These are phyloP conservation scores for Emiliania huxleyi DNA, from an alignment of 78 protist genomes.

Conservation along the genomic window DNA sequence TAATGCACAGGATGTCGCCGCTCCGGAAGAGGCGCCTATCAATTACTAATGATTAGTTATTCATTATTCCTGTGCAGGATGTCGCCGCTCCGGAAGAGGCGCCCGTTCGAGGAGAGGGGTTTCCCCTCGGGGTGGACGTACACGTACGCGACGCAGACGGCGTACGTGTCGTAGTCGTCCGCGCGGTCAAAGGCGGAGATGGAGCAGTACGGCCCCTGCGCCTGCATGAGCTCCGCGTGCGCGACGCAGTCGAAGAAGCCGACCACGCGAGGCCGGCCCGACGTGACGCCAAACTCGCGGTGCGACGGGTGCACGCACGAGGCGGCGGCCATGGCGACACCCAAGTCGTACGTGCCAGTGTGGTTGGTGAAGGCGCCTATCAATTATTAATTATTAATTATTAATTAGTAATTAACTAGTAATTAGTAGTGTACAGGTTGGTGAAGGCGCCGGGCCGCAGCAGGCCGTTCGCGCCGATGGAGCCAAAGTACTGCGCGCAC, in stretches of 20 bases:
- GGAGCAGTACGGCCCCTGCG: conserved; percentile 43
- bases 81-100: neutral
- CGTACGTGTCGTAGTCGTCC: conserved; percentile 37
- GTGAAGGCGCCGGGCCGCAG: neutral
- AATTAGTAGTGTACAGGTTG: neutral
- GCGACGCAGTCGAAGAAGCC: conserved; percentile 46
- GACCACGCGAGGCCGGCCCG: conserved; percentile 37
- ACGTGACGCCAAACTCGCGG: conserved; percentile 45
- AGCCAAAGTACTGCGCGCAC: neutral
- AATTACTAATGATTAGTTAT: too few relatives aligned
- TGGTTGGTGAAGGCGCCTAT: neutral
- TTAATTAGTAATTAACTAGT: too few relatives aligned
- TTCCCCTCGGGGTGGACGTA: conserved; percentile 31
- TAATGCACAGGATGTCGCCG: too few relatives aligned
- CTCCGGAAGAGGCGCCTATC: neutral
- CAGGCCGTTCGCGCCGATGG: conserved; percentile 15
- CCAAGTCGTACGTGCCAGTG: conserved; percentile 23
- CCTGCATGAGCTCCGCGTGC: neutral
- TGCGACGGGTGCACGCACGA: neutral
- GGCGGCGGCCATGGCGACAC: conserved; percentile 26
- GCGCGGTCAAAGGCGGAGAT: conserved; percentile 43
- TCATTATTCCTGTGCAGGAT: too few relatives aligned
- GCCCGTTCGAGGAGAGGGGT: conserved; percentile 5
- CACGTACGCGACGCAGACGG: conserved; percentile 40
- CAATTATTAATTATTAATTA: too few relatives aligned